phyloP scores from a whole-genome alignment of 805 yeast species.

The Clavispora asparagi region DNA sequence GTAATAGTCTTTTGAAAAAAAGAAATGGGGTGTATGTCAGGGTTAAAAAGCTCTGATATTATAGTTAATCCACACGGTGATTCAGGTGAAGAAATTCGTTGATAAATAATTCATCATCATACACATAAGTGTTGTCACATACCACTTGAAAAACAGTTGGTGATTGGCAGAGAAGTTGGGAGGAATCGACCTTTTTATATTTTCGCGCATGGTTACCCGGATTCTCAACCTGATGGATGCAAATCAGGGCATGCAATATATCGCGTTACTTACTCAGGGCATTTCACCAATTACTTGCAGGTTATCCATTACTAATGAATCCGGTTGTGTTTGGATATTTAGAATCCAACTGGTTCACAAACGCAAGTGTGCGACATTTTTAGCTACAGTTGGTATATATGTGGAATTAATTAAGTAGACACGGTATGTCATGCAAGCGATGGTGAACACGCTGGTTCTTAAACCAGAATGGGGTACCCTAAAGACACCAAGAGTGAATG shows the following conservation, averaged over 20 bases:
- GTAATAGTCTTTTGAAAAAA: conserved; percentile 3
- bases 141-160: conserved; percentile 6
- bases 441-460: background rate
- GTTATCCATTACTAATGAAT: too few species aligned
- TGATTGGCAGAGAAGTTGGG: conserved; percentile 6
- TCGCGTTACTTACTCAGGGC: too few species aligned
- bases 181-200: conserved; percentile 6
- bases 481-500: background rate
- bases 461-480: background rate
- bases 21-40: conserved; percentile 32
- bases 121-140: conserved; percentile 10
- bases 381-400: too few species aligned
- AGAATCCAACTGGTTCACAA: too few species aligned
- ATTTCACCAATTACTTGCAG: too few species aligned
- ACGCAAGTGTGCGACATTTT: too few species aligned
- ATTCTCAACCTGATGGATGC: conserved; percentile 1
- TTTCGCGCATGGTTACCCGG: conserved; percentile 14
- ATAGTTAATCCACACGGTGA: conserved; percentile 48
- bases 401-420: background rate
- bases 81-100: conserved; percentile 74
- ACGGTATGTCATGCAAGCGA: background rate
- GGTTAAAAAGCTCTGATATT: conserved; percentile 68
- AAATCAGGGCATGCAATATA: background rate
- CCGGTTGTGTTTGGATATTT: too few species aligned
- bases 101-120: conserved; percentile 16